Evolutionary conservation across 192 early-diverging fungal genomes (phyloP).

Genomic region (Chytriomyces sp.): DNA sequence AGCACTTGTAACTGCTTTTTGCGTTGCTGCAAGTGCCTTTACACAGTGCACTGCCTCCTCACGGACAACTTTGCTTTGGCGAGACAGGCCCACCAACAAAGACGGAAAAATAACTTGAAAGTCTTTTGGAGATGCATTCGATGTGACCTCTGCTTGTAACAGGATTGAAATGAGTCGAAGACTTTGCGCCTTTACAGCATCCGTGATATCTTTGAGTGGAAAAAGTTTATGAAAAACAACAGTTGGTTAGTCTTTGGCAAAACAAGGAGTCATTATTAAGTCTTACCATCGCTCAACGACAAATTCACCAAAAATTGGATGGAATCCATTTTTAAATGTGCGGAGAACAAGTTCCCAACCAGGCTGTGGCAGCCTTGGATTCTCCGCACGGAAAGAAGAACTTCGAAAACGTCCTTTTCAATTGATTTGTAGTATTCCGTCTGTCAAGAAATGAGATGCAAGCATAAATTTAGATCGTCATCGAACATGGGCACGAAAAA

Average conservation of each 20-base stretch:
- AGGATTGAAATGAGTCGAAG: constrained; percentile 24
- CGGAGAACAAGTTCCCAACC: constrained; percentile 10
- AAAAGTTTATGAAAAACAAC: background rate
- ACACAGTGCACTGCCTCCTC: constrained; percentile 67
- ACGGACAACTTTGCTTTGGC: constrained; percentile 64
- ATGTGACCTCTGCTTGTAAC: background rate
- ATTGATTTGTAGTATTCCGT: background rate
- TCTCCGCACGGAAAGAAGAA: constrained; percentile 2
- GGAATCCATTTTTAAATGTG: background rate
- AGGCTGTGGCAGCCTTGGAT: background rate
- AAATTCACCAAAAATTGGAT: constrained; percentile 19
- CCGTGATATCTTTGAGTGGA: constrained; percentile 4
- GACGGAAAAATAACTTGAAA: constrained; percentile 65
- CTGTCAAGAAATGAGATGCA: background rate
- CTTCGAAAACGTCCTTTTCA: constrained; percentile 22
- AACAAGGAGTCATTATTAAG: background rate
- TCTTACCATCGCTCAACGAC: constrained; percentile 7
- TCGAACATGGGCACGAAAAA: background rate
- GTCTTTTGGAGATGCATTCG: constrained; percentile 35
- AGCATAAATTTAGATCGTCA: background rate
- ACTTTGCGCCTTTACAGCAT: constrained; percentile 14
- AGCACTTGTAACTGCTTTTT: constrained; percentile 20
- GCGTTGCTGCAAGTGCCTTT: constrained; percentile 51
- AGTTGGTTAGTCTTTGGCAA: background rate
- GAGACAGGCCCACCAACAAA: constrained; percentile 69